A percentile compares a stretch with the other conserved stretches of the same genome.
These are phyloP conservation scores for Xylariaceae sp. DNA, from an alignment of 2,329 filamentous ascomycete genomes.

Conservation along the genomic window DNA sequence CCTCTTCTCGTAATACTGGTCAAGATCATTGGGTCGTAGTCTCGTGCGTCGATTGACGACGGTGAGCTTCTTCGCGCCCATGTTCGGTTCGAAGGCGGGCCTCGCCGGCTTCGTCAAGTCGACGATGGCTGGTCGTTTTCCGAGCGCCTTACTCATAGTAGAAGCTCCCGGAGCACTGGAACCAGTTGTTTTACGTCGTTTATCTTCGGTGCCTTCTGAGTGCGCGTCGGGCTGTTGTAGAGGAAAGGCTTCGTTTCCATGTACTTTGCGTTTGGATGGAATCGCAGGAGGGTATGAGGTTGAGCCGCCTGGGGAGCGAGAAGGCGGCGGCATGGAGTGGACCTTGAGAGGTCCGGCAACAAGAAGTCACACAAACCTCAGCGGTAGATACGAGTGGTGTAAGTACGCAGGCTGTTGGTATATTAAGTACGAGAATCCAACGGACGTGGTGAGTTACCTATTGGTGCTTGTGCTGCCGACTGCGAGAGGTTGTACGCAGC, in stretches of 20 bases:
- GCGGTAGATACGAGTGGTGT: background rate
- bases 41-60: slow-evolving; percentile 81
- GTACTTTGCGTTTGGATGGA: slow-evolving; percentile 28
- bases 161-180: slow-evolving; percentile 2
- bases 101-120: slow-evolving; percentile 41
- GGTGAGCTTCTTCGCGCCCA: slow-evolving; percentile 78
- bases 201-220: slow-evolving; percentile 14
- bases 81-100: slow-evolving; percentile 61
- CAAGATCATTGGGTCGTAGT: slow-evolving; percentile 55
- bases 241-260: slow-evolving; percentile 7
- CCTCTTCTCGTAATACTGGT: slow-evolving; percentile 71
- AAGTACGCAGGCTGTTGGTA: background rate
- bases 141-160: slow-evolving; percentile 21
- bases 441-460: background rate
- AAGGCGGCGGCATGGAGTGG: slow-evolving; percentile 28
- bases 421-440: background rate
- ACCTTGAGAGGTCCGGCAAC: slow-evolving; percentile 29
- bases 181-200: slow-evolving; percentile 23
- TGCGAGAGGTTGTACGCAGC: background rate
- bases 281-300: slow-evolving; percentile 22
- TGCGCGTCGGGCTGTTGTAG: slow-evolving; percentile 8
- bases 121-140: slow-evolving; percentile 32
- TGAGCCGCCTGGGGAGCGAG: slow-evolving; percentile 26
- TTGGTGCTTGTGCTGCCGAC: background rate
- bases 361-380: slow-evolving; percentile 27